Percentiles rank a stretch among this genome's conserved stretches.
Evolutionary conservation across 805 yeast genomes (phyloP).

Genomic region (Lipomyces orientalis): DNA sequence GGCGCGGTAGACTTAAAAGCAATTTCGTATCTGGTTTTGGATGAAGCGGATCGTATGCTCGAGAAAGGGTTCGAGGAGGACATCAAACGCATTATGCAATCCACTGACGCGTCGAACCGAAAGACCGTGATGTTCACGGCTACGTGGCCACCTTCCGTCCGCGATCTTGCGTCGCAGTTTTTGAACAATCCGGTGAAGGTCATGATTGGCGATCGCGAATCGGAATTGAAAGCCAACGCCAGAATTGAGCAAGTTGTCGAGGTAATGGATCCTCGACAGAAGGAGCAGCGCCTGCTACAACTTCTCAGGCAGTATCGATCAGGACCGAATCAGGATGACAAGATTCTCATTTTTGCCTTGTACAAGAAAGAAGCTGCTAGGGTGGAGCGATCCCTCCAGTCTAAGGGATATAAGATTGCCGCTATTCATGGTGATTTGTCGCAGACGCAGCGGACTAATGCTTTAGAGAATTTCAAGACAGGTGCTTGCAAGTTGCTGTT

Average conservation of each 20-base stretch:
- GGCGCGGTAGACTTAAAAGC: slow-evolving; percentile 73
- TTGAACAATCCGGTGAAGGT: slow-evolving; percentile 86
- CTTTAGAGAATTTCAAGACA: slow-evolving; percentile 80
- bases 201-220: slow-evolving; percentile 84
- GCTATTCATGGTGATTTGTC: slow-evolving; percentile 96
- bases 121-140: slow-evolving; percentile 99
- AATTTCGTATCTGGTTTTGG: slow-evolving; percentile 82
- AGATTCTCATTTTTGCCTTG: slow-evolving; percentile 87
- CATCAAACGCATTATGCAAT: slow-evolving; percentile 78
- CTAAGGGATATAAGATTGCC: slow-evolving; percentile 79
- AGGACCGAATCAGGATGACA: slow-evolving; percentile 71
- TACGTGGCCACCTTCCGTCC: slow-evolving; percentile 99
- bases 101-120: slow-evolving; percentile 59
- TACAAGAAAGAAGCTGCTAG: slow-evolving; percentile 97
- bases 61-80: slow-evolving; percentile 99
- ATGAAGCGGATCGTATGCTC: slow-evolving; percentile 98
- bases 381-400: slow-evolving; percentile 74
- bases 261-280: slow-evolving; percentile 80
- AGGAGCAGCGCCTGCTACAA: slow-evolving; percentile 76
- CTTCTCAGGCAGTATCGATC: slow-evolving; percentile 76
- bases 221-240: slow-evolving; percentile 92
- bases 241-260: slow-evolving; percentile 93
- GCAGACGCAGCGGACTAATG: slow-evolving; percentile 89
- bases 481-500: slow-evolving; percentile 78
- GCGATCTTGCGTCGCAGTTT: slow-evolving; percentile 85